phyloP scores from a whole-genome alignment of 352 stramenopile species.

The Phytophthora citrophthora region DNA sequence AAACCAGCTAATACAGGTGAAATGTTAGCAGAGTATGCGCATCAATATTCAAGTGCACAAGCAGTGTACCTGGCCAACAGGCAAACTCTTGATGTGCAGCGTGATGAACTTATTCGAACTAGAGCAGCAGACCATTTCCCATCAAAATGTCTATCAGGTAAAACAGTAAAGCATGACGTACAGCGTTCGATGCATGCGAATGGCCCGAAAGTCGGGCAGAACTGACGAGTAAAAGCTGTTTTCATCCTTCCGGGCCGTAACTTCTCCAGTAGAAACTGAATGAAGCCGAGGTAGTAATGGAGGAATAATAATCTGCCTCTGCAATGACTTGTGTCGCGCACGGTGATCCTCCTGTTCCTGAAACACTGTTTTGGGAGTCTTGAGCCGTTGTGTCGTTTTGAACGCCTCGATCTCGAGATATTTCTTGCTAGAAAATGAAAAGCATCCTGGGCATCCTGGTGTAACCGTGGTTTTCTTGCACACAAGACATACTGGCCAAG shows the following conservation, averaged over 20 bases:
- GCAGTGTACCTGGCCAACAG: conserved; percentile 65
- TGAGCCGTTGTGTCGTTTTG: conserved; percentile 51
- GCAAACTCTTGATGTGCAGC: conserved; percentile 79
- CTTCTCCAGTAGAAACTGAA: not conserved
- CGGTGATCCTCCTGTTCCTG: conserved; percentile 53
- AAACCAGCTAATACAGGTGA: conserved; percentile 47
- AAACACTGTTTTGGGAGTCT: conserved; percentile 57
- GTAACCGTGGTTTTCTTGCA: conserved; percentile 39
- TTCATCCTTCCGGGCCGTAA: conserved; percentile 18
- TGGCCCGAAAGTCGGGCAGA: conserved; percentile 53
- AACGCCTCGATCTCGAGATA: conserved; percentile 42
- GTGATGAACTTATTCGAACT: conserved; percentile 66
- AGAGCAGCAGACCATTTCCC: not conserved
- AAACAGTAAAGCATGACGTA: conserved; percentile 31
- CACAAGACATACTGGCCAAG: conserved; percentile 30
- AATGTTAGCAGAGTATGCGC: not conserved
- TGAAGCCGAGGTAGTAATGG: conserved; percentile 25
- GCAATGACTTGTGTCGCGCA: conserved; percentile 51
- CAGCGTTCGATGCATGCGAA: conserved; percentile 65
- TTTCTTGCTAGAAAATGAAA: conserved; percentile 53
- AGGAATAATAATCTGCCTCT: conserved; percentile 58
- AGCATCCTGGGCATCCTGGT: conserved; percentile 71
- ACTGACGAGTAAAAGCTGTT: conserved; percentile 58
- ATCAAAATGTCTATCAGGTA: not conserved
- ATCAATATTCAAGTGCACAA: not conserved